These are phyloP conservation scores for Panicum miliaceum DNA, from an alignment of 176 grass and related monocot species.

Conservation along the genomic window DNA sequence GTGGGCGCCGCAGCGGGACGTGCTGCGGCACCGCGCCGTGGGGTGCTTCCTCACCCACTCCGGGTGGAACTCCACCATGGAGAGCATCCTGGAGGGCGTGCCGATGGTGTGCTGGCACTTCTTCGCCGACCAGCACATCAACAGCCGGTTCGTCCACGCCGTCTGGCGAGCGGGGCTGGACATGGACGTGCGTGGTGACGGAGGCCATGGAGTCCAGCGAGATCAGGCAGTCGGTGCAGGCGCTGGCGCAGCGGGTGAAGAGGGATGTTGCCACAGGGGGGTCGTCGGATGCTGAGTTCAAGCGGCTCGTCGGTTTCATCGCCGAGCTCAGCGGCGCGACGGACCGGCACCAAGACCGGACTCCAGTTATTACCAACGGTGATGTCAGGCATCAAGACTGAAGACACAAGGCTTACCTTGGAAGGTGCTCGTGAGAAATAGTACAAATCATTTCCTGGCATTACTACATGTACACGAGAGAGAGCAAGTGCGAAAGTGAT, in stretches of 20 bases:
- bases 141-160: constrained; percentile 35
- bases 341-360: too few species aligned
- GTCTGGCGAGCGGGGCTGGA: constrained; percentile 33
- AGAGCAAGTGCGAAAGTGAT: too few species aligned
- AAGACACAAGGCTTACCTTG: too few species aligned
- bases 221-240: neutral
- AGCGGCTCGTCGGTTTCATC: neutral
- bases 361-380: too few species aligned
- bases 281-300: neutral
- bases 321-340: neutral
- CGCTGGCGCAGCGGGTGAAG: neutral
- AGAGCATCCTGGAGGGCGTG: constrained; percentile 18
- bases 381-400: neutral
- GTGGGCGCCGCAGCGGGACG: constrained; percentile 1
- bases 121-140: constrained; percentile 58
- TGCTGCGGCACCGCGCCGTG: constrained; percentile 48
- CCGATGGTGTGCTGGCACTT: constrained; percentile 53
- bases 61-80: constrained; percentile 54
- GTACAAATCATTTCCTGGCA: too few species aligned
- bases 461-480: too few species aligned
- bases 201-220: neutral
- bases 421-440: too few species aligned
- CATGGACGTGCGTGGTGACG: constrained; percentile 11
- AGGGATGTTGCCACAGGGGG: neutral
- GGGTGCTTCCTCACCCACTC: constrained; percentile 59